Evolutionary conservation across 768 basidiomycete genomes (phyloP).

Genomic region (Pleurotus eryngii): DNA sequence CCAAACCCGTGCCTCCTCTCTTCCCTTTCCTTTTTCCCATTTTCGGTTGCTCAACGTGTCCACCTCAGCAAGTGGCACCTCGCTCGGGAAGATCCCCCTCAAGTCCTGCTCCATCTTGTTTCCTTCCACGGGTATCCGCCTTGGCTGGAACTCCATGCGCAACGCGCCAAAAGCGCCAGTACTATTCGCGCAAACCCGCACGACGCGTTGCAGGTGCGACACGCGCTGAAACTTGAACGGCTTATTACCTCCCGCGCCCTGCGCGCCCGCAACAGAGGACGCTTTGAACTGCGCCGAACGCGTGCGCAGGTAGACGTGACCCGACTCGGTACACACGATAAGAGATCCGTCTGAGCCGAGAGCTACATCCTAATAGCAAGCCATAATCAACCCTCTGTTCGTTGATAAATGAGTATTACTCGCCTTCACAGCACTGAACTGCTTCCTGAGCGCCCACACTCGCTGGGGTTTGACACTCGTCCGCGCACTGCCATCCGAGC

Average conservation of each 20-base stretch:
- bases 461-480: conserved; percentile 74
- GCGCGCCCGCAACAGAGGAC: neutral
- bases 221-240: conserved; percentile 77
- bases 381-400: neutral
- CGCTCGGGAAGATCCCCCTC: conserved; percentile 31
- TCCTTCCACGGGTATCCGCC: conserved; percentile 52
- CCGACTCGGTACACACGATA: conserved; percentile 91
- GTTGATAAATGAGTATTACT: conserved; percentile 12
- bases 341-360: conserved; percentile 84
- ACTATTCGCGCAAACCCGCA: conserved; percentile 79
- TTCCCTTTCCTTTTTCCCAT: neutral
- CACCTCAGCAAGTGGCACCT: conserved; percentile 11
- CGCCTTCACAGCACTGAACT: conserved; percentile 80
- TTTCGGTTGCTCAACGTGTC: neutral
- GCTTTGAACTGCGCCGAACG: conserved; percentile 40
- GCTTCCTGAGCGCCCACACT: conserved; percentile 85
- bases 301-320: conserved; percentile 86
- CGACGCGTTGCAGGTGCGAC: conserved; percentile 80
- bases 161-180: conserved; percentile 89
- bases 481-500: conserved; percentile 24
- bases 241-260: conserved; percentile 32
- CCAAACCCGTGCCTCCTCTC: no score
- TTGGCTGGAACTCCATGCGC: conserved; percentile 64
- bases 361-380: conserved; percentile 67
- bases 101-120: conserved; percentile 64